Conservation (phyloP, 2,329 filamentous ascomycete species). For the Talaromyces atroroseus region DNA sequence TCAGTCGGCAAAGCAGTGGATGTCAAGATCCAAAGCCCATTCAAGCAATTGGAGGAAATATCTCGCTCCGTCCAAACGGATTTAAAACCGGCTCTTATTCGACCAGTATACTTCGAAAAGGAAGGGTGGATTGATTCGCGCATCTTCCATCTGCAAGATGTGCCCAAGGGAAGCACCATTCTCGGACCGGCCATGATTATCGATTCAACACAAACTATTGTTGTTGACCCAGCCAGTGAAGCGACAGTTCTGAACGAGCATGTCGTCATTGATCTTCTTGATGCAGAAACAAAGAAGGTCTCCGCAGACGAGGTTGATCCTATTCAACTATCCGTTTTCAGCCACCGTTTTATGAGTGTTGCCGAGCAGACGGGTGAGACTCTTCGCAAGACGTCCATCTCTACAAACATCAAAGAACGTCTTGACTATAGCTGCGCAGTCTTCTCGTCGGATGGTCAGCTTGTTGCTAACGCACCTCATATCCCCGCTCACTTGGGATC, state of each 20-base stretch:
- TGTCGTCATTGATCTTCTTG: slow-evolving; percentile 73
- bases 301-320: slow-evolving; percentile 38
- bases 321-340: slow-evolving; percentile 51
- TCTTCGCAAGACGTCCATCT: slow-evolving; percentile 52
- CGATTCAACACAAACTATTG: slow-evolving; percentile 71
- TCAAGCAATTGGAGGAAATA: slow-evolving; percentile 19
- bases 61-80: slow-evolving; percentile 1
- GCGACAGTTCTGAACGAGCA: slow-evolving; percentile 79
- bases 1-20: slow-evolving; percentile 22
- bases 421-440: slow-evolving; percentile 79
- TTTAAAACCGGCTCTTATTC: slow-evolving; percentile 18
- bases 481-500: slow-evolving; percentile 75
- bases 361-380: slow-evolving; percentile 56
- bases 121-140: slow-evolving; percentile 22
- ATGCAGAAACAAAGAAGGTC: slow-evolving; percentile 45
- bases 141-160: slow-evolving; percentile 24
- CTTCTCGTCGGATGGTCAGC: slow-evolving; percentile 68
- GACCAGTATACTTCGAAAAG: slow-evolving; percentile 25
- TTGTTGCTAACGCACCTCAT: slow-evolving; percentile 67
- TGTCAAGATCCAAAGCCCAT: slow-evolving; percentile 13
- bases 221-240: slow-evolving; percentile 71
- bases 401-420: slow-evolving; percentile 74
- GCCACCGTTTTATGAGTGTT: slow-evolving; percentile 55
- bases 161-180: slow-evolving; percentile 20
- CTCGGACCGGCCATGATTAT: slow-evolving; percentile 52